phyloP scores from a whole-genome alignment of 768 basidiomycete species.

The Mycena leptocephala region DNA sequence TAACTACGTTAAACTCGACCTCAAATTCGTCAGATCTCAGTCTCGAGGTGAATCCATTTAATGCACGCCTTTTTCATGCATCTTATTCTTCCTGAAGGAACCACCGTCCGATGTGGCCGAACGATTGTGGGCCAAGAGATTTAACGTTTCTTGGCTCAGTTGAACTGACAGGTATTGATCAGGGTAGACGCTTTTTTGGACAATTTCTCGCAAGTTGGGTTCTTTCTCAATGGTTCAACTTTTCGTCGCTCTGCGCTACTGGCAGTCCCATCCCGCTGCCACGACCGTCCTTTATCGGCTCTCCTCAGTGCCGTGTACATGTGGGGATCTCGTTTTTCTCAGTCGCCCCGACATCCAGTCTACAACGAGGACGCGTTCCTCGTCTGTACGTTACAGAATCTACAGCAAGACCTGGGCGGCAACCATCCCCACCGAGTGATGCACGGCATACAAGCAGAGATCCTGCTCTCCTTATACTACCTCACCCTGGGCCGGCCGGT shows the following conservation, averaged over 20 bases:
- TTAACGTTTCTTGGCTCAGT: background rate
- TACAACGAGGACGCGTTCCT: conserved; percentile 7
- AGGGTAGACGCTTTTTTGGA: background rate
- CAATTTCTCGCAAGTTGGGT: background rate
- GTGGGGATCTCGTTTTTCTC: conserved; percentile 13
- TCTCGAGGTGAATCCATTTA: background rate
- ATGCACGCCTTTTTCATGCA: background rate
- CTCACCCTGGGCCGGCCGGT: conserved; percentile 6
- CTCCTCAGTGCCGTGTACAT: conserved; percentile 17
- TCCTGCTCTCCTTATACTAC: conserved; percentile 23
- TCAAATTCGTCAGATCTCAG: background rate
- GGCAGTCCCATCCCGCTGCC: background rate
- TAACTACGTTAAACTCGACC: background rate
- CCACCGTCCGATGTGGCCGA: background rate
- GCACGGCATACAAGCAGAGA: conserved; percentile 17
- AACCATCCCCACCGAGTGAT: background rate
- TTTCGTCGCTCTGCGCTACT: conserved; percentile 5
- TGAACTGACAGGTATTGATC: background rate
- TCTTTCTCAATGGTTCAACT: background rate
- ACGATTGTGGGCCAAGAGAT: background rate
- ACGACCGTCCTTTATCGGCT: background rate
- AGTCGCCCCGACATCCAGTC: background rate
- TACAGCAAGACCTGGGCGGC: background rate
- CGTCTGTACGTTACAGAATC: background rate
- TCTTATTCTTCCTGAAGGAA: background rate